Base-by-base conservation (phyloP, 1,139 yeast genomes). In the Yamadazyma dendronema region DNA sequence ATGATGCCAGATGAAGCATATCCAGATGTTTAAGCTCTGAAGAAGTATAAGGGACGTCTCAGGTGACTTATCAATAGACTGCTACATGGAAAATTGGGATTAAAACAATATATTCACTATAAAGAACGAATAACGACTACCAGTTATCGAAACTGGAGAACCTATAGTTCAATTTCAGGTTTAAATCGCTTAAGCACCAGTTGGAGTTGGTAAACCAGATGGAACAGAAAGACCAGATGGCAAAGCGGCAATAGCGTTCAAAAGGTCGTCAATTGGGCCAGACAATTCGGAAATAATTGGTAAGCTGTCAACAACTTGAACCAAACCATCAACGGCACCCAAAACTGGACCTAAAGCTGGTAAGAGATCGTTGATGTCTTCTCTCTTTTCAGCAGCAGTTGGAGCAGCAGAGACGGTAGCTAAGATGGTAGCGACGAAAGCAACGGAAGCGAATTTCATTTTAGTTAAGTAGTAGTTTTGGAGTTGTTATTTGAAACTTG, bases 281-380 rank as follows among this genome's bases (percentile, higher is more conserved):
- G 35, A 13, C 21, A 36, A 36, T 23, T 25, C 33, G 13, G 27
- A 17, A 22, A 36, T 26, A 36, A 36, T 31, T 28, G 38, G 38
- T 25, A 35, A 35, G 14, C 34, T 27, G 34, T 35, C 38, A 16
- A 35, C 17, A 22, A 35, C 28, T 27, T 30, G 34, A n/a, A 35
- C 29, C n/a, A 35, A 31, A 15, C 24, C 34, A 22, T 35, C 34
- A 21, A 35, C 38, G 12, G 38, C 38, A 26, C 34, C 38, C 17
- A 35, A 35, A 21, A 35, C 28, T 25, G 38, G 38, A 35, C 38
- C 38, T 17, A 35, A 35, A 15, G 38, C 38, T 30, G 38, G 38
- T 13, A 35, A 35, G 3, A 27, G 4, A 13, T 19, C 28, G 19
- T 31, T 35, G 31, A 35, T 26, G 17, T 31, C 38, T 10, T 34